Evolutionary conservation across 1,139 yeast species (phyloP).

Genomic region (Yarrowia galli): DNA sequence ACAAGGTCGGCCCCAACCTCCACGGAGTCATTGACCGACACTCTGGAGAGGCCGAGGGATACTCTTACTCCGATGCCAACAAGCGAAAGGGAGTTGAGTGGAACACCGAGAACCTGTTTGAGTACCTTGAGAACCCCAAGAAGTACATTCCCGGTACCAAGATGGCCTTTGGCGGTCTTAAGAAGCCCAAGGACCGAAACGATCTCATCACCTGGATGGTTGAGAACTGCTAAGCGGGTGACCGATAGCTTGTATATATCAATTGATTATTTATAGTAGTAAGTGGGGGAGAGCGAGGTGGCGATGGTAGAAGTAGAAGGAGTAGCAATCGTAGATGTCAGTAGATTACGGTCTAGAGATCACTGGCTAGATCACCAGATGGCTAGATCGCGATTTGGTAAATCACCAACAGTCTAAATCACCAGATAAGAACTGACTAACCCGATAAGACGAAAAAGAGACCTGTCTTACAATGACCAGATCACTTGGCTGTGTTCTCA

Average conservation of each 20-base stretch:
- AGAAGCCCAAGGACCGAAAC: constrained; percentile 99
- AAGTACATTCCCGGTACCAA: constrained; percentile 99
- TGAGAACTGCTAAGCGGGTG: constrained; percentile 55
- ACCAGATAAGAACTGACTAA: no score
- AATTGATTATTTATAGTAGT: constrained; percentile 4
- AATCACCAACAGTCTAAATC: no score
- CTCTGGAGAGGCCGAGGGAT: constrained; percentile 92
- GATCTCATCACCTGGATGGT: constrained; percentile 92
- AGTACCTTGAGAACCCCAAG: constrained; percentile 99
- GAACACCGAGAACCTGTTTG: constrained; percentile 88
- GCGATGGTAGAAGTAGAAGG: no score
- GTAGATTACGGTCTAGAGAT: no score
- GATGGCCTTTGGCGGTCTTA: constrained; percentile 99
- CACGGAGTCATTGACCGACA: constrained; percentile 92
- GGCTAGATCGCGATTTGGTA: no score
- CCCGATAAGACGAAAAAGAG: no score
- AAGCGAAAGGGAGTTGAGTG: constrained; percentile 92
- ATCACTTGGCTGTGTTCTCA: no score
- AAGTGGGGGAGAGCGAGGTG: neutral
- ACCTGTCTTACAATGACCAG: no score
- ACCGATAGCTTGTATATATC: constrained; percentile 5
- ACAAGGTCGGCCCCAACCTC: constrained; percentile 99
- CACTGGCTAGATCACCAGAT: no score
- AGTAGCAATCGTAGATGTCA: no score
- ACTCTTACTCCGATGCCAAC: constrained; percentile 97